Base-by-base conservation (phyloP, 768 basidiomycete genomes). In the Mycena venus region DNA sequence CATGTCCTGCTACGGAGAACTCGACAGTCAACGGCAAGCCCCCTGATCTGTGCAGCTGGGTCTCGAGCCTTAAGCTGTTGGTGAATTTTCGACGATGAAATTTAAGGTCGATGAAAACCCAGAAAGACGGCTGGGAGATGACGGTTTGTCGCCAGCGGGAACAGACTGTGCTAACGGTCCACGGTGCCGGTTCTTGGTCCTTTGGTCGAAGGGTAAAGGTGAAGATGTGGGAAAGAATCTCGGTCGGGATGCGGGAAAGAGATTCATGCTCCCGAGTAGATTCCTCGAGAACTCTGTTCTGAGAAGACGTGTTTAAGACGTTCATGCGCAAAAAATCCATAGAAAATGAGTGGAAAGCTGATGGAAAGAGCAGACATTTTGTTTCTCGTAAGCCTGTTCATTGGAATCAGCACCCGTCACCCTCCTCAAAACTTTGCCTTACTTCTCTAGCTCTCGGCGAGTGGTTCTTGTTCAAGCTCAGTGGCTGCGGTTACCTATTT, bases 161-260 rank as follows among this genome's bases (percentile, higher is more conserved):
- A n/a, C 56, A 29, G 32, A 71, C 70, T 11, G 40, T 40, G 49
- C 62, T 38, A 3, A 71, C 10, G 17, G 40, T 58, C 70, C 70
- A 71, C 6, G 62, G 60, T 1, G n/a, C 68, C 32, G 44, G 23
- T 15, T 36, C 44, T 5, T 3, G 3, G 11, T 5, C 3, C n/a
- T 66, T 4, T 1, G 21, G 47, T 29, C 51, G 23, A 2, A 66
- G 9, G 6, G 68, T 58, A 25, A 36, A 53, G 19, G n/a, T 36
- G 58, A 70, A 70, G 25, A 70, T 61, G 68, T 36, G 58, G n/a
- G 68, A 70, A 2, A 68, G 67, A 32, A 68, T 38, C 29, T 68
- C 58, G 19, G 68, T 51, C 40, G 68, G 59, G 23, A 61, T 25
- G 31, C 49, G 47, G 11, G 68, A 17, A 61, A 44, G 5, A 47